Conservation (phyloP, 805 yeast species). For the Wickerhamiella shivajii region DNA sequence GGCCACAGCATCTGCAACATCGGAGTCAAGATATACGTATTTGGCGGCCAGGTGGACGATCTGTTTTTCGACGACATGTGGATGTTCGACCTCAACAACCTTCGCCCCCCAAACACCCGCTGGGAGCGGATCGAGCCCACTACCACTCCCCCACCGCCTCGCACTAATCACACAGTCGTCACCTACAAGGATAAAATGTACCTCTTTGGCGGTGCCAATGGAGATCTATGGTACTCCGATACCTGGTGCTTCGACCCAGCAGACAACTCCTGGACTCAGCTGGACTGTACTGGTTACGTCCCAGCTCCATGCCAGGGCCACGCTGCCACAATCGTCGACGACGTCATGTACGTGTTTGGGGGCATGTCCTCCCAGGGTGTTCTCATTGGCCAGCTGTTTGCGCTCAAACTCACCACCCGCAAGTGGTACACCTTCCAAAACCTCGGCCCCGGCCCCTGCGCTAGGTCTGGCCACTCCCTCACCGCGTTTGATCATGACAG, state of each 20-base stretch:
- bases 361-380: slow-evolving; percentile 70
- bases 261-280: slow-evolving; percentile 51
- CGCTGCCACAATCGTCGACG: slow-evolving; percentile 64
- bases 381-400: slow-evolving; percentile 48
- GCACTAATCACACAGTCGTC: slow-evolving; percentile 83
- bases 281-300: slow-evolving; percentile 51
- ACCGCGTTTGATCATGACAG: slow-evolving; percentile 56
- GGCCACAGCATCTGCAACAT: slow-evolving; percentile 82
- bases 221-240: slow-evolving; percentile 54
- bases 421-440: slow-evolving; percentile 58
- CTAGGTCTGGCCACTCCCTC: slow-evolving; percentile 84
- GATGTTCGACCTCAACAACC: slow-evolving; percentile 73
- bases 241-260: slow-evolving; percentile 69
- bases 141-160: slow-evolving; percentile 35
- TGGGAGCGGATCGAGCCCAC: slow-evolving; percentile 64
- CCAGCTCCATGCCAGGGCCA: slow-evolving; percentile 91
- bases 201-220: slow-evolving; percentile 86
- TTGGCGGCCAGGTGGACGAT: slow-evolving; percentile 91
- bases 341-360: slow-evolving; percentile 72
- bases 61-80: slow-evolving; percentile 69
- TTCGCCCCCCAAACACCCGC: slow-evolving; percentile 65
- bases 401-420: slow-evolving; percentile 58
- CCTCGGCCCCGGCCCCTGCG: slow-evolving; percentile 48
- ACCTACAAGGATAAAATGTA: slow-evolving; percentile 65
- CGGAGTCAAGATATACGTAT: slow-evolving; percentile 52